phyloP scores from a whole-genome alignment of 768 basidiomycete species.

The Collybia mongolica region DNA sequence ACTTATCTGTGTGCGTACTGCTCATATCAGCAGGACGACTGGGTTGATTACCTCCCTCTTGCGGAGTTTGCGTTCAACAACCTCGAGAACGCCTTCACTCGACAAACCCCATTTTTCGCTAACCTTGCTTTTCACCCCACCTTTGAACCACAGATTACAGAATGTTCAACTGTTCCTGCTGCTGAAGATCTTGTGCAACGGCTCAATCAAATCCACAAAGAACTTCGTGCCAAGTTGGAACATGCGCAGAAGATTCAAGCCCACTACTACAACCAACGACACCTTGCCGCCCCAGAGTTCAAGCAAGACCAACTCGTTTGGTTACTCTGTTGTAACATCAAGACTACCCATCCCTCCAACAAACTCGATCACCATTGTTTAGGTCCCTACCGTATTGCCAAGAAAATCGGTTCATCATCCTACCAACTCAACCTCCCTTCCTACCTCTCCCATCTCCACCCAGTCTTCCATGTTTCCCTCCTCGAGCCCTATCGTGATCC shows the following conservation, averaged over 20 bases:
- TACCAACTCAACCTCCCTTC: too few relatives aligned
- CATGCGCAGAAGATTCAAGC: too few relatives aligned
- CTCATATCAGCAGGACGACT: too few relatives aligned
- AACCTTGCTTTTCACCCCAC: conserved; percentile 27
- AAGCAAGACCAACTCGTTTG: conserved; percentile 34
- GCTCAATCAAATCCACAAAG: conserved; percentile 28
- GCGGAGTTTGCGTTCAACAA: conserved; percentile 45
- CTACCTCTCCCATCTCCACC: too few relatives aligned
- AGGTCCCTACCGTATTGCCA: conserved; percentile 20
- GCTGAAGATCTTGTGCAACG: conserved; percentile 25
- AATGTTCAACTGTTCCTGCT: conserved; percentile 25
- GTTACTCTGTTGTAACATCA: conserved; percentile 35
- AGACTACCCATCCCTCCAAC: conserved; percentile 34
- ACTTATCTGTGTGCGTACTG: too few relatives aligned
- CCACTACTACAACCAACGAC: conserved; percentile 22
- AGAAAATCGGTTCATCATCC: too few relatives aligned
- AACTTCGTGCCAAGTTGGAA: conserved; percentile 29
- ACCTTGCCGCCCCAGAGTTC: conserved; percentile 24
- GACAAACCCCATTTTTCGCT: conserved; percentile 24
- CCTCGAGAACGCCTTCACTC: conserved; percentile 26
- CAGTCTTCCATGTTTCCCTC: too few relatives aligned
- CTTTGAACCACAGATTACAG: conserved; percentile 26
- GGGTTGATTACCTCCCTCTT: too few relatives aligned
- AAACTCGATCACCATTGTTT: conserved; percentile 35
- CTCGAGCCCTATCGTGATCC: too few relatives aligned